These are phyloP conservation scores for Podospora bellae-mahoneyi DNA, from an alignment of 495 filamentous ascomycete species.

Conservation along the genomic window DNA sequence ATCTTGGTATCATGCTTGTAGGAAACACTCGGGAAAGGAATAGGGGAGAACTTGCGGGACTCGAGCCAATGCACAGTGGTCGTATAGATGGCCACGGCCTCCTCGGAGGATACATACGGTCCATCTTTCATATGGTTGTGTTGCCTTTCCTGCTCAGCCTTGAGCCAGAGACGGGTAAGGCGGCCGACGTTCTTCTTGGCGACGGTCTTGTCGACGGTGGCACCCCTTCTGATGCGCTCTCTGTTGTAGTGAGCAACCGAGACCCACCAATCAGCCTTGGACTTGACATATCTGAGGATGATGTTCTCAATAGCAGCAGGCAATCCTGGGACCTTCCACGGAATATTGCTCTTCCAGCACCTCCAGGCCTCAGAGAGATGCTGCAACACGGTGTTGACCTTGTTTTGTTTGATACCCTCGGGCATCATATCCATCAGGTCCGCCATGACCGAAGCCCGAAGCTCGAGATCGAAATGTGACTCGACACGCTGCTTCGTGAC, in stretches of 20 bases:
- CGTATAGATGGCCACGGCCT: conserved; percentile 97
- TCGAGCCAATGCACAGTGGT: conserved; percentile 99
- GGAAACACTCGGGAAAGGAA: conserved; percentile 97
- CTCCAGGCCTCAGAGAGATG: conserved; percentile 97
- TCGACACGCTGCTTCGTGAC: conserved; percentile 99
- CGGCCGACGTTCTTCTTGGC: conserved; percentile 99
- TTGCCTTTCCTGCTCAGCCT: conserved; percentile 96
- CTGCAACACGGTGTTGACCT: conserved; percentile 96
- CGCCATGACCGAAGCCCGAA: conserved; percentile 97
- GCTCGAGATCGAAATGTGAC: conserved; percentile 96
- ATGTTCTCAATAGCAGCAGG: conserved; percentile 98
- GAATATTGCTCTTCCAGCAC: conserved; percentile 99
- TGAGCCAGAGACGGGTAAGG: conserved; percentile 92
- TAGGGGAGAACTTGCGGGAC: conserved; percentile 95
- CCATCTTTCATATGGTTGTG: conserved; percentile 99
- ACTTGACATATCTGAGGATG: conserved; percentile 96
- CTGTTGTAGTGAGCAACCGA: conserved; percentile 98
- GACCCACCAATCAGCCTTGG: conserved; percentile 99
- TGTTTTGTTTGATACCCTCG: conserved; percentile 98
- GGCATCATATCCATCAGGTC: conserved; percentile 99
- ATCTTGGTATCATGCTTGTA: conserved; percentile 99
- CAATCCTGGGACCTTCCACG: conserved; percentile 96
- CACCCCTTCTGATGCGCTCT: conserved; percentile 91
- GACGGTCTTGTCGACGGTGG: conserved; percentile 97
- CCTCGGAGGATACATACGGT: conserved; percentile 96